phyloP scores from a whole-genome alignment of 306 rosid species.

The Rubus parviflorus region DNA sequence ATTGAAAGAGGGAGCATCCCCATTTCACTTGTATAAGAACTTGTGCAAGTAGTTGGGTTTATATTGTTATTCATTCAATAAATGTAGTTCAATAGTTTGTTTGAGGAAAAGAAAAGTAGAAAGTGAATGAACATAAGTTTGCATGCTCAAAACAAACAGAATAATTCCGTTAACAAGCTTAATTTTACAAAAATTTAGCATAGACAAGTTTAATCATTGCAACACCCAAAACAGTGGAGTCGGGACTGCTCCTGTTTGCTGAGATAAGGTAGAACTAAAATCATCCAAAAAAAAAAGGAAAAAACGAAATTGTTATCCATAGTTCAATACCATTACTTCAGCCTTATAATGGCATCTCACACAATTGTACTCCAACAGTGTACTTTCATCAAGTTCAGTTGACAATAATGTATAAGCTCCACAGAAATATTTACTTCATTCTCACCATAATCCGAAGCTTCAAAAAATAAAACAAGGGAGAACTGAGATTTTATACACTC shows the following conservation, averaged over 20 bases:
- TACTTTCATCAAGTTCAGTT: background rate
- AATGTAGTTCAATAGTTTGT: too few species aligned
- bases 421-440: constrained; percentile 3
- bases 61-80: too few species aligned
- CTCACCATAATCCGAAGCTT: background rate
- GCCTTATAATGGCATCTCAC: constrained; percentile 12
- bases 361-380: background rate
- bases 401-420: constrained; percentile 11
- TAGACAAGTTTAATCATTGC: background rate
- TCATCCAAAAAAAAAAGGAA: too few species aligned
- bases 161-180: background rate
- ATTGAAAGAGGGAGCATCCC: too few species aligned
- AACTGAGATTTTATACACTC: constrained; percentile 25
- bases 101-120: background rate
- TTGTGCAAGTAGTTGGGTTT: too few species aligned
- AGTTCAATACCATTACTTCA: constrained; percentile 7
- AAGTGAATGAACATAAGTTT: background rate
- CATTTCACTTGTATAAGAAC: too few species aligned
- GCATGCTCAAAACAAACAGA: too few species aligned
- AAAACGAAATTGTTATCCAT: too few species aligned
- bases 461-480: background rate
- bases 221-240: background rate
- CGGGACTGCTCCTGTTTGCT: background rate
- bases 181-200: background rate
- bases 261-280: too few species aligned